Conservation (phyloP, 345 rosid species). For the Brassica nigra region DNA sequence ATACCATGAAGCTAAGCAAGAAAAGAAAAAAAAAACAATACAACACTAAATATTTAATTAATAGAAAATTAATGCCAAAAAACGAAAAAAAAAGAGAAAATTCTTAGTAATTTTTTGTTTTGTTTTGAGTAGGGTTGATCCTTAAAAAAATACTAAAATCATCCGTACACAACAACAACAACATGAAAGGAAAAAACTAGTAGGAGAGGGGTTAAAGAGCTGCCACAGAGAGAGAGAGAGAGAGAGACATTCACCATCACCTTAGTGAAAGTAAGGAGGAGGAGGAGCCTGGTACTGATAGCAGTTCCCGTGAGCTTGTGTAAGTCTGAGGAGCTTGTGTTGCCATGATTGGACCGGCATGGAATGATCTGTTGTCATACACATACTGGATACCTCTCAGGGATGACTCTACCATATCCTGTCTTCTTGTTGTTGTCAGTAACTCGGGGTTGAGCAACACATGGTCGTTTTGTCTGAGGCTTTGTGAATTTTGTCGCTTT, state of each 20-base stretch:
- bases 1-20: background rate
- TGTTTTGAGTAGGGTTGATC: slow-evolving; percentile 43
- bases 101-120: slow-evolving; percentile 19
- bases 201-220: background rate
- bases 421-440: background rate
- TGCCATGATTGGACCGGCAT: background rate
- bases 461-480: background rate
- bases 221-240: background rate
- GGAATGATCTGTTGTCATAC: background rate
- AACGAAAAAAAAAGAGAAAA: slow-evolving; percentile 22
- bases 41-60: slow-evolving; percentile 55
- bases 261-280: background rate
- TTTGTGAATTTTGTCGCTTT: background rate
- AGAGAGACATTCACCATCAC: background rate
- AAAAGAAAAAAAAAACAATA: slow-evolving; percentile 27
- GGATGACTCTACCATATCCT: background rate
- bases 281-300: background rate
- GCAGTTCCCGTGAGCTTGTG: background rate
- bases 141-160: slow-evolving; percentile 58
- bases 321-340: background rate
- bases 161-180: slow-evolving; percentile 58
- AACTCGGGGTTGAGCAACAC: background rate
- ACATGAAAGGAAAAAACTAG: slow-evolving; percentile 19
- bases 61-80: slow-evolving; percentile 20
- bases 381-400: background rate